Percentiles rank a stretch among this genome's conserved stretches.
phyloP scores from a whole-genome alignment of 2,329 filamentous ascomycete species.

The Thelonectria olida region DNA sequence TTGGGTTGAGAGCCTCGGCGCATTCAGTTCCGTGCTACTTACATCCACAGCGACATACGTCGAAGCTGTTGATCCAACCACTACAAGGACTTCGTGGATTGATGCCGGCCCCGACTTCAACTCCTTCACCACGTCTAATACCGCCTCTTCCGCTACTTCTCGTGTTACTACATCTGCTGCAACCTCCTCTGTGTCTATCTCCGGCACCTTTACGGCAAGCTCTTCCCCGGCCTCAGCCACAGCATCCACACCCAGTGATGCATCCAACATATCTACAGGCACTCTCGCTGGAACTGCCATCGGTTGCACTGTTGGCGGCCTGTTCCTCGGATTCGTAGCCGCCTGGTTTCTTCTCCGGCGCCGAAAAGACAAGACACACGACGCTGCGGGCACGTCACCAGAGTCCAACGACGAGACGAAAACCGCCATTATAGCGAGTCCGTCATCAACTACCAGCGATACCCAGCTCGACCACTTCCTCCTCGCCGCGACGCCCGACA shows the following conservation, averaged over 20 bases:
- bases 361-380: background rate
- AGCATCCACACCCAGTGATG: background rate
- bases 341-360: conserved; percentile 40
- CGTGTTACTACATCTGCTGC: background rate
- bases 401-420: background rate
- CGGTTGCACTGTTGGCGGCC: conserved; percentile 41
- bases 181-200: background rate
- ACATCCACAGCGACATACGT: too few relatives aligned
- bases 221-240: background rate
- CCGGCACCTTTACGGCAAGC: background rate
- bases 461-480: conserved; percentile 48
- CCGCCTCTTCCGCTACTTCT: background rate
- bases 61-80: background rate
- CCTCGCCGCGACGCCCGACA: conserved; percentile 47
- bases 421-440: background rate
- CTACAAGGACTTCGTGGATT: background rate
- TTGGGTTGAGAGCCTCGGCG: too few relatives aligned
- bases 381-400: background rate
- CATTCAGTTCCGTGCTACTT: too few relatives aligned
- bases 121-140: background rate
- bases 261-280: conserved; percentile 21
- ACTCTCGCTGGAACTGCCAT: conserved; percentile 42
- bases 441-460: conserved; percentile 19
- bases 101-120: background rate
- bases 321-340: conserved; percentile 37